phyloP scores from a whole-genome alignment of 768 basidiomycete species.

The Tulasnella sp. region DNA sequence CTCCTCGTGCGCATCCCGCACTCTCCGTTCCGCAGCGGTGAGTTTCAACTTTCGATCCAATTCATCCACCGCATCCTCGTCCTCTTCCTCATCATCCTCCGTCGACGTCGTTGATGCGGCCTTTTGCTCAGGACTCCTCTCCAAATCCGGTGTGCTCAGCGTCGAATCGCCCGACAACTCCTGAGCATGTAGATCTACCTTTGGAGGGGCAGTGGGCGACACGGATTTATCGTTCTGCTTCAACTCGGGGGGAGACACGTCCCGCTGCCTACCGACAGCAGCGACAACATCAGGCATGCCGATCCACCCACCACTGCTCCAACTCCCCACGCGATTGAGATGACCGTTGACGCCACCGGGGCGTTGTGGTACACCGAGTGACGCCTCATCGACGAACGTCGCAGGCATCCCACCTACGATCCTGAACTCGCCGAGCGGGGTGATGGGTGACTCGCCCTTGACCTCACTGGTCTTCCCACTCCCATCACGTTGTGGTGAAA shows the following conservation, averaged over 20 bases:
- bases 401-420: conserved; percentile 15
- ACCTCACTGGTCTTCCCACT: neutral
- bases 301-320: neutral
- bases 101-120: neutral
- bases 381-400: conserved; percentile 12
- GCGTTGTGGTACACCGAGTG: neutral
- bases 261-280: neutral
- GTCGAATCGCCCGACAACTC: conserved; percentile 7
- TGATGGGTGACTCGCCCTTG: neutral
- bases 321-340: too few species aligned
- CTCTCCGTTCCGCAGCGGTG: too few species aligned
- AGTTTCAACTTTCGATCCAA: neutral
- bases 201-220: neutral
- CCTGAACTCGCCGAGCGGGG: conserved; percentile 1
- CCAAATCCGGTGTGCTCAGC: conserved; percentile 6
- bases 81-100: conserved; percentile 6
- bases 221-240: neutral
- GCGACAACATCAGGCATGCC: neutral
- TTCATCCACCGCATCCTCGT: neutral
- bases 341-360: neutral
- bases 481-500: neutral
- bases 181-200: too few species aligned
- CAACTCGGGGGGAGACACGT: neutral
- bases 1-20: too few species aligned
- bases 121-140: conserved; percentile 8